These are phyloP conservation scores for Penstemon barbatus DNA, from an alignment of 257 asterid genomes.

Conservation along the genomic window DNA sequence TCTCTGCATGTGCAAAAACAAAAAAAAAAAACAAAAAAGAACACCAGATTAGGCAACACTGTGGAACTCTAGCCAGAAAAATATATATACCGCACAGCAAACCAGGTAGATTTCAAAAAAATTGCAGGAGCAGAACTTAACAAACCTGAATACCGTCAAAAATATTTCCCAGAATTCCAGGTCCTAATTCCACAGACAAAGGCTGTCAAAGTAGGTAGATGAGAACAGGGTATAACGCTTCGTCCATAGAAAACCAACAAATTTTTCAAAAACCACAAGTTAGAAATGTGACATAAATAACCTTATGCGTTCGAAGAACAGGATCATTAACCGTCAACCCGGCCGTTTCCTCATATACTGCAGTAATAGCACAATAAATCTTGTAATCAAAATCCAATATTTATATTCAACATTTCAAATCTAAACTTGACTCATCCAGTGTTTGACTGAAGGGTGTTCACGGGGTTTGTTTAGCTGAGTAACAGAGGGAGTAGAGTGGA, in stretches of 20 bases:
- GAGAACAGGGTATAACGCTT: not conserved
- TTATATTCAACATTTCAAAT: not conserved
- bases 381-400: not conserved
- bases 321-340: constrained; percentile 67
- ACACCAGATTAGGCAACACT: too few species aligned
- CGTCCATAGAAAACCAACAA: not conserved
- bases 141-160: constrained; percentile 97
- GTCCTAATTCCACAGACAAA: constrained; percentile 92
- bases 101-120: too few species aligned
- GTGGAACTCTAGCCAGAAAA: too few species aligned
- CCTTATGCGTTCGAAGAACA: constrained; percentile 74
- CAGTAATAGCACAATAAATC: constrained; percentile 14
- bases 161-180: constrained; percentile 94
- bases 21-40: too few species aligned
- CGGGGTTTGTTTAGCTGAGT: not conserved
- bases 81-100: too few species aligned
- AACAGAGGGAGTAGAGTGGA: not conserved
- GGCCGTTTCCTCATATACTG: constrained; percentile 74
- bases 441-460: not conserved
- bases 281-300: constrained; percentile 25
- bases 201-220: constrained; percentile 56
- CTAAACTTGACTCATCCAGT: not conserved
- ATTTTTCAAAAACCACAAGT: constrained; percentile 15
- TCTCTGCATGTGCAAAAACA: constrained; percentile 50
- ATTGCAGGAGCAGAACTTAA: not conserved